Conservation (phyloP, 257 asterid genomes). For the Eucommia ulmoides region DNA sequence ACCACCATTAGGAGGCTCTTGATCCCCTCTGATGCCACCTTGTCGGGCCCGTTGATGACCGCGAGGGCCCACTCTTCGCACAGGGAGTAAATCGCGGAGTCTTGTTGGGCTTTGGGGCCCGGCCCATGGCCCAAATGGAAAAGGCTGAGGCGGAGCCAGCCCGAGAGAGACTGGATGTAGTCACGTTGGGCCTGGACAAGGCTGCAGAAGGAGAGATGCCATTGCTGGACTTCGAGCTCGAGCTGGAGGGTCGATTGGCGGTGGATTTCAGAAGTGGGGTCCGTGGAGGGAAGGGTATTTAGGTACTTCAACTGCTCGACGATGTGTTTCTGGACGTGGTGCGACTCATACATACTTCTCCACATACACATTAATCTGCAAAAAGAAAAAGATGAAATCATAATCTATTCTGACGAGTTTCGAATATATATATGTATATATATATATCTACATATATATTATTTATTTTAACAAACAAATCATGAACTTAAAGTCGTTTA, state of each 20-base stretch:
- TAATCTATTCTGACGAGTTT: no score
- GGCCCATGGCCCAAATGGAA: constrained; percentile 67
- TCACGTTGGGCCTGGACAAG: constrained; percentile 79
- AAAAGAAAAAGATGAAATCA: no score
- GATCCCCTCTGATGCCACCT: constrained; percentile 89
- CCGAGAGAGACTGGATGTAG: constrained; percentile 65
- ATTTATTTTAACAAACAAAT: no score
- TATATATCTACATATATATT: no score
- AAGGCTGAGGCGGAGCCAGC: constrained; percentile 95
- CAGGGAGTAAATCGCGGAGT: constrained; percentile 59
- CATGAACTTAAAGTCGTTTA: no score
- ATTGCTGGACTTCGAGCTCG: constrained; percentile 89
- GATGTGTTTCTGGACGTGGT: constrained; percentile 90
- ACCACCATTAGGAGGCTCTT: constrained; percentile 63
- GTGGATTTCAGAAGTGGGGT: constrained; percentile 79
- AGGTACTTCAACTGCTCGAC: constrained; percentile 91
- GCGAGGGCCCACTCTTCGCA: constrained; percentile 97
- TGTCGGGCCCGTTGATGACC: constrained; percentile 74
- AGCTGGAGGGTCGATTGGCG: constrained; percentile 93
- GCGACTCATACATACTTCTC: constrained; percentile 98
- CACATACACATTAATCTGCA: constrained; percentile 78
- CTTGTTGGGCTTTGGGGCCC: constrained; percentile 38
- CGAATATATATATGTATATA: no score
- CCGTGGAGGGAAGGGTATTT: constrained; percentile 37
- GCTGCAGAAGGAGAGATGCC: constrained; percentile 86